Evolutionary conservation across 139 green algal genomes (phyloP).

Genomic region (Tetratostichococcus sp.): DNA sequence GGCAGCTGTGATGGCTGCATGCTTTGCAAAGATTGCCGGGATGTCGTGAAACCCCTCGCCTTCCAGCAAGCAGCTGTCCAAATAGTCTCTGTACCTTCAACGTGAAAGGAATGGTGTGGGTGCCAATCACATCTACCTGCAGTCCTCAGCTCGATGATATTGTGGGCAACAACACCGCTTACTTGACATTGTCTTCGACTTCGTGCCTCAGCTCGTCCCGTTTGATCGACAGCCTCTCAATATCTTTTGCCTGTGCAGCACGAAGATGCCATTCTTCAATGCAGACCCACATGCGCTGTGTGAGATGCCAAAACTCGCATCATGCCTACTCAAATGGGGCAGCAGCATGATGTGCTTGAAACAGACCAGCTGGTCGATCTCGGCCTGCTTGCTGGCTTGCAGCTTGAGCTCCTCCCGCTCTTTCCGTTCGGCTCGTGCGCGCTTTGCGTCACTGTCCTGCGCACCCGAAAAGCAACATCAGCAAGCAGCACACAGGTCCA

Average conservation of each 20-base stretch:
- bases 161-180: too few relatives aligned
- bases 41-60: neutral
- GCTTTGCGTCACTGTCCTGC: conserved; percentile 36
- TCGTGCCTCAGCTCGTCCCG: too few relatives aligned
- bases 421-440: conserved; percentile 31
- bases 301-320: too few relatives aligned
- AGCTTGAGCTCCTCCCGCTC: conserved; percentile 31
- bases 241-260: too few relatives aligned
- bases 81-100: neutral
- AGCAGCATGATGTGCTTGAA: too few relatives aligned
- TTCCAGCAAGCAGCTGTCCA: neutral
- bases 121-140: neutral
- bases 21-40: neutral
- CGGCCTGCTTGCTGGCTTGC: conserved; percentile 21
- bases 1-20: neutral
- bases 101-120: neutral
- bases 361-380: conserved; percentile 20
- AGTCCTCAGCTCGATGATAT: neutral
- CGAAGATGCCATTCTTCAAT: too few relatives aligned
- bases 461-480: neutral
- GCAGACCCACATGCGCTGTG: too few relatives aligned
- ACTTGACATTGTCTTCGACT: too few relatives aligned
- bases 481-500: too few relatives aligned
- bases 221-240: too few relatives aligned
- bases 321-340: too few relatives aligned